phyloP scores from a whole-genome alignment of 306 rosid genomes.

The Betula pendula region DNA sequence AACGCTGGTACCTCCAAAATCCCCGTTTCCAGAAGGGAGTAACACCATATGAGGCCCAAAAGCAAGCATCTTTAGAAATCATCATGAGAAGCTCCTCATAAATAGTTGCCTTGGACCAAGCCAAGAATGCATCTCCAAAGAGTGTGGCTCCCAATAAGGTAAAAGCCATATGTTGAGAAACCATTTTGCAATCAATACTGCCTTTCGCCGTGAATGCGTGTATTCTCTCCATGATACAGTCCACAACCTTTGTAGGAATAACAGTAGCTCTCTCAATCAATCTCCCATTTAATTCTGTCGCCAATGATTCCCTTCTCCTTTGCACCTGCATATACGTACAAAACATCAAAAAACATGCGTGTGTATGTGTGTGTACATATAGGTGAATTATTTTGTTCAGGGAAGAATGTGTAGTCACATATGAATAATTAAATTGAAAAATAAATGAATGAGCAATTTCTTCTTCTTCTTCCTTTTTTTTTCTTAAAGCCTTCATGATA shows the following conservation, averaged over 20 bases:
- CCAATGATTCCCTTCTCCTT: slow-evolving; percentile 56
- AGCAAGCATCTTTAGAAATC: slow-evolving; percentile 73
- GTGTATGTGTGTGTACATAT: too few species aligned
- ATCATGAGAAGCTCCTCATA: slow-evolving; percentile 82
- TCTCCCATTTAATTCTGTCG: slow-evolving; percentile 48
- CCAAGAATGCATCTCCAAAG: slow-evolving; percentile 75
- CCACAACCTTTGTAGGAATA: slow-evolving; percentile 46
- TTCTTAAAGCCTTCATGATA: background rate
- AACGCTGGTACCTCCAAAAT: slow-evolving; percentile 69
- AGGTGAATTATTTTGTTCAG: background rate
- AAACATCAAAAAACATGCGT: background rate
- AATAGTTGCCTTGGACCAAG: slow-evolving; percentile 65
- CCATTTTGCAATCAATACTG: slow-evolving; percentile 48
- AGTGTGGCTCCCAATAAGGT: slow-evolving; percentile 65
- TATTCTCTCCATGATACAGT: slow-evolving; percentile 53
- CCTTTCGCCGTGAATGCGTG: slow-evolving; percentile 37
- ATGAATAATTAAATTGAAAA: slow-evolving; percentile 21
- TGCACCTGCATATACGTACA: slow-evolving; percentile 52
- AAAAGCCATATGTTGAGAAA: slow-evolving; percentile 86
- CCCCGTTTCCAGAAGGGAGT: slow-evolving; percentile 73
- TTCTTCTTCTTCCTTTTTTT: background rate
- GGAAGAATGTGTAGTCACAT: background rate
- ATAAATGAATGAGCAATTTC: background rate
- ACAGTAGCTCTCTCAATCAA: slow-evolving; percentile 43
- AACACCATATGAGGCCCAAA: slow-evolving; percentile 75